Percentiles rank a stretch among this genome's conserved stretches.
Conservation (phyloP, 495 filamentous ascomycete species). For the Penicillium angulare region DNA sequence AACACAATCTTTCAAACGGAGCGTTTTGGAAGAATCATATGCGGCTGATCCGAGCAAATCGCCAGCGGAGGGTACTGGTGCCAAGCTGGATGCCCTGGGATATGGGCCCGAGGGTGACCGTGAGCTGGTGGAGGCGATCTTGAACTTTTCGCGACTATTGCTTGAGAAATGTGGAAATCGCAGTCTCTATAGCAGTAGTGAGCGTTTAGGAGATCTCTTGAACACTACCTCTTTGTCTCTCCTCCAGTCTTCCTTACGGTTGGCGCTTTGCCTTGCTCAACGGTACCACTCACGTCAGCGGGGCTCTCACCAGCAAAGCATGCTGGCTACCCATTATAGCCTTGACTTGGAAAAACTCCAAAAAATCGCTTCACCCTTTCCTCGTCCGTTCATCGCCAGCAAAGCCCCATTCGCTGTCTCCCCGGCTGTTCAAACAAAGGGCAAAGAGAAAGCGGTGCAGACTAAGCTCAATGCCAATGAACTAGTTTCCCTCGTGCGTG, state of each 20-base stretch:
- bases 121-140: constrained; percentile 71
- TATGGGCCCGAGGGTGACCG: constrained; percentile 74
- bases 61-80: constrained; percentile 48
- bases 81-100: constrained; percentile 55
- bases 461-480: constrained; percentile 67
- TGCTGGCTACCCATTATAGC: constrained; percentile 87
- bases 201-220: constrained; percentile 80
- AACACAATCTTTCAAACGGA: constrained; percentile 64
- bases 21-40: constrained; percentile 58
- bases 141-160: constrained; percentile 81
- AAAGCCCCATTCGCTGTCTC: constrained; percentile 40
- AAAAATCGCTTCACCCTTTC: constrained; percentile 78
- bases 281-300: constrained; percentile 86
- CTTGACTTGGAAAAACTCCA: constrained; percentile 88
- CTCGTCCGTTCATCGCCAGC: constrained; percentile 55
- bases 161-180: constrained; percentile 95
- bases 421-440: constrained; percentile 57
- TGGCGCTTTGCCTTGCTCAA: constrained; percentile 81
- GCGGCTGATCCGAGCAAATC: constrained; percentile 34
- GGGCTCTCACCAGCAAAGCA: constrained; percentile 62
- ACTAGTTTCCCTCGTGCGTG: constrained; percentile 65
- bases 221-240: constrained; percentile 81
- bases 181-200: constrained; percentile 91
- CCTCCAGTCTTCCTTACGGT: constrained; percentile 67
- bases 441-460: constrained; percentile 66